A percentile compares a stretch with the other conserved stretches of the same genome.
Evolutionary conservation across 31 red algal genomes (phyloP).

Genomic region (Odonthalia washingtoniensis): DNA sequence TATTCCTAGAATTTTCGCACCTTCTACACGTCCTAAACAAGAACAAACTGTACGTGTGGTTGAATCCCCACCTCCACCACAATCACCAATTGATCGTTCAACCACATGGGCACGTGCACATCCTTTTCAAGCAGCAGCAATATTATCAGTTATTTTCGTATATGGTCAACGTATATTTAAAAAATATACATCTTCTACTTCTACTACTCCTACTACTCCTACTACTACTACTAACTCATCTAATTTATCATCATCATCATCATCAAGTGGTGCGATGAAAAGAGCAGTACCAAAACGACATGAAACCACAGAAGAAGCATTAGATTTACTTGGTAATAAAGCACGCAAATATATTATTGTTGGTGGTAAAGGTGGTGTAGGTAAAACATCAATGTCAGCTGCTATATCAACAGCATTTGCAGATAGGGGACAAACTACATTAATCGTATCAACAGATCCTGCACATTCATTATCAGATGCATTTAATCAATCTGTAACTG

Average conservation of each 20-base stretch:
- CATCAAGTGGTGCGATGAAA: background rate
- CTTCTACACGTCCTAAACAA: background rate
- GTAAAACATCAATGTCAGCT: no score
- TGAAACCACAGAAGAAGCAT: conserved; percentile 78
- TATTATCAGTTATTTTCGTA: conserved; percentile 3
- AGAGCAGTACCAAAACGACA: conserved; percentile 60
- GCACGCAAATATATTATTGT: conserved; percentile 82
- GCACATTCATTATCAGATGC: conserved; percentile 96
- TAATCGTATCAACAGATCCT: conserved; percentile 95
- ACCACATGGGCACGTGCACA: conserved; percentile 54
- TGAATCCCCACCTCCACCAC: background rate
- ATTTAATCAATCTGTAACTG: conserved; percentile 82
- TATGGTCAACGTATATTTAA: conserved; percentile 1
- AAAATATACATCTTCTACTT: background rate
- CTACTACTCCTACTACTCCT: background rate
- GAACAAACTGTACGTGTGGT: conserved; percentile 22
- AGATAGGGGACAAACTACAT: conserved; percentile 64
- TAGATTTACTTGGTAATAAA: conserved; percentile 79
- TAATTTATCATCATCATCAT: background rate
- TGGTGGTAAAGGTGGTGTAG: conserved; percentile 97
- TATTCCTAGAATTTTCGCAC: conserved; percentile 62
- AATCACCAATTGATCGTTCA: background rate
- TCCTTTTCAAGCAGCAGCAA: conserved; percentile 46
- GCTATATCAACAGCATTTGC: conserved; percentile 83
- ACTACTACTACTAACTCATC: background rate